A percentile compares a stretch with the other conserved stretches of the same genome.
Conservation (phyloP, 495 filamentous ascomycete genomes). For the Aspergillus bridgeri region DNA sequence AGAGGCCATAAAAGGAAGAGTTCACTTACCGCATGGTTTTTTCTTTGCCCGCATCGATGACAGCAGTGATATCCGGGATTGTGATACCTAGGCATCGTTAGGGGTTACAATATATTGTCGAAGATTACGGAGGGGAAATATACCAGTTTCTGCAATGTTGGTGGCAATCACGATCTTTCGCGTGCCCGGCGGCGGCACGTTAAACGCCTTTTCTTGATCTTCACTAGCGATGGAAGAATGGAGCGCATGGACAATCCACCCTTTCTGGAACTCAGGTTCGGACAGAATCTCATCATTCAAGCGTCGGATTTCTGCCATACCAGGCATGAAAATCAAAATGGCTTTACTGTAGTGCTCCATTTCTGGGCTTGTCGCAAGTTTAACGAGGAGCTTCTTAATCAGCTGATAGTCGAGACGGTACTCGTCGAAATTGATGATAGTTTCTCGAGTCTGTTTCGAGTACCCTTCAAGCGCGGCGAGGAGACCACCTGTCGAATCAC, state of each 20-base stretch:
- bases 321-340: conserved; percentile 90
- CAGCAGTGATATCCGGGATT: conserved; percentile 93
- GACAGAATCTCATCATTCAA: conserved; percentile 77
- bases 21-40: conserved; percentile 73
- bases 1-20: background rate
- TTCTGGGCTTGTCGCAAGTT: conserved; percentile 62
- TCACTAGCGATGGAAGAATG: conserved; percentile 96
- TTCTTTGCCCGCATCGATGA: conserved; percentile 92
- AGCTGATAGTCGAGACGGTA: conserved; percentile 83
- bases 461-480: conserved; percentile 60
- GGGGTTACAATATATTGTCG: background rate
- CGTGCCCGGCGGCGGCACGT: conserved; percentile 72
- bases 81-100: conserved; percentile 57
- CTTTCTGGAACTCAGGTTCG: conserved; percentile 61
- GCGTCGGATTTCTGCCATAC: conserved; percentile 86
- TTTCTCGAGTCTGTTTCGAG: conserved; percentile 66
- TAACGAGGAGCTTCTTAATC: conserved; percentile 67
- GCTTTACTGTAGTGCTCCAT: conserved; percentile 77
- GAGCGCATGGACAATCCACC: conserved; percentile 80
- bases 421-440: conserved; percentile 74
- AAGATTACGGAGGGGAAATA: background rate
- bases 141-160: conserved; percentile 92
- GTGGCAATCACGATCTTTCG: conserved; percentile 93
- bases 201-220: conserved; percentile 89
- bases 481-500: conserved; percentile 37